These are phyloP conservation scores for Leersia perrieri DNA, from an alignment of 176 grass and related monocot genomes.

Conservation along the genomic window DNA sequence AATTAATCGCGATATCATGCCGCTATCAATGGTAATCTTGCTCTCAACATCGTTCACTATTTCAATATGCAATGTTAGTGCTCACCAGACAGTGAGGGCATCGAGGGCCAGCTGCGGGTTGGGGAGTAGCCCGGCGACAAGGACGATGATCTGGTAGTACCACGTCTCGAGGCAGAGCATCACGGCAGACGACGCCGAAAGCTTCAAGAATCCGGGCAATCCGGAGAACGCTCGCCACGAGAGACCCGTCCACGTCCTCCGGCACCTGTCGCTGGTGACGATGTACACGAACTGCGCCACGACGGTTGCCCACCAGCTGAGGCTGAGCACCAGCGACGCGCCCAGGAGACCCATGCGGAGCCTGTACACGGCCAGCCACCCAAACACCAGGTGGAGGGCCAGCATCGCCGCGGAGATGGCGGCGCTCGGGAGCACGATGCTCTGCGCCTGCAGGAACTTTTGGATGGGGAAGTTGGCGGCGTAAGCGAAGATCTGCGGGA, in stretches of 20 bases:
- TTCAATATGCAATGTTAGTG: too few relatives aligned
- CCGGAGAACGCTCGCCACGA: not conserved
- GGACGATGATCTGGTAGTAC: not conserved
- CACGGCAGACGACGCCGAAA: not conserved
- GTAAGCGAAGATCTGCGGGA: conserved; percentile 84
- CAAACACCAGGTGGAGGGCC: too few relatives aligned
- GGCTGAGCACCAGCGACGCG: conserved; percentile 55
- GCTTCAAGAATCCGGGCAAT: not conserved
- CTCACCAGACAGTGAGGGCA: not conserved
- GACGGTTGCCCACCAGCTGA: conserved; percentile 53
- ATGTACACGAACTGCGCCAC: conserved; percentile 54
- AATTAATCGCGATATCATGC: too few relatives aligned
- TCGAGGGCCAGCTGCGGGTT: not conserved
- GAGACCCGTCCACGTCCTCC: not conserved
- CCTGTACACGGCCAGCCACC: conserved; percentile 39
- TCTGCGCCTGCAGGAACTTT: conserved; percentile 78
- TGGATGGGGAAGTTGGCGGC: conserved; percentile 71
- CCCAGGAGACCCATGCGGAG: conserved; percentile 48
- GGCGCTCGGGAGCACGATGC: conserved; percentile 71
- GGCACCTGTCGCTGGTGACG: not conserved
- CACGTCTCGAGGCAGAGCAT: not conserved
- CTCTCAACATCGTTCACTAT: too few relatives aligned
- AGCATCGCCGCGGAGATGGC: conserved; percentile 43
- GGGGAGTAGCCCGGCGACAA: not conserved
- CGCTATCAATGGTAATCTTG: too few relatives aligned